phyloP scores from a whole-genome alignment of 2,329 filamentous ascomycete species.

The Neonectria faginata region DNA sequence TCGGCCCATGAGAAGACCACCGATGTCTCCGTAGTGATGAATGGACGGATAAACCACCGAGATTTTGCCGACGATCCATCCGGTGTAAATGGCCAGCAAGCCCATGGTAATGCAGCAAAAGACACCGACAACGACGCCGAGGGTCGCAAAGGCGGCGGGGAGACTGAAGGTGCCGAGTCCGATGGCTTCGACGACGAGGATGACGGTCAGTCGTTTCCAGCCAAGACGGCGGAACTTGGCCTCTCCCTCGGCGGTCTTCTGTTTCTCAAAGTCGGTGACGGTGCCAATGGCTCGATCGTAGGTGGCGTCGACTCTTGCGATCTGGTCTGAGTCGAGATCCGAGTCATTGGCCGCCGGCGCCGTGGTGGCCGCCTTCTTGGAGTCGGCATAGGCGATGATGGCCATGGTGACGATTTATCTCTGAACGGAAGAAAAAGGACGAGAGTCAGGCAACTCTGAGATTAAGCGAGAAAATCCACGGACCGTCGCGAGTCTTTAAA shows the following conservation, averaged over 20 bases:
- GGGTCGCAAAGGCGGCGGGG: conserved; percentile 25
- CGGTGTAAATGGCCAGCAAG: conserved; percentile 32
- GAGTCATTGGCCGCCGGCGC: background rate
- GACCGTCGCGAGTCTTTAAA: background rate
- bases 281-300: conserved; percentile 4
- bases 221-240: conserved; percentile 30
- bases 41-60: conserved; percentile 63
- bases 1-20: conserved; percentile 66
- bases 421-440: background rate
- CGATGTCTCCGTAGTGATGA: conserved; percentile 72
- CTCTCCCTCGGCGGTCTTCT: conserved; percentile 24
- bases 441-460: background rate
- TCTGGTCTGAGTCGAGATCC: background rate
- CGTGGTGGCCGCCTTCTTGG: background rate
- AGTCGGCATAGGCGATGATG: background rate
- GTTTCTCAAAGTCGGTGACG: conserved; percentile 33
- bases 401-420: background rate
- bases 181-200: conserved; percentile 31
- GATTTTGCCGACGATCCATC: conserved; percentile 39
- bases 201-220: conserved; percentile 28
- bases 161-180: conserved; percentile 23
- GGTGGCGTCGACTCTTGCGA: background rate
- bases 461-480: background rate
- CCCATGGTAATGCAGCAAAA: conserved; percentile 33
- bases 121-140: conserved; percentile 26